Evolutionary conservation across 768 basidiomycete genomes (phyloP), one percentile per base, ranked within the genome.

Genomic region (Lactarius tabidus): DNA sequence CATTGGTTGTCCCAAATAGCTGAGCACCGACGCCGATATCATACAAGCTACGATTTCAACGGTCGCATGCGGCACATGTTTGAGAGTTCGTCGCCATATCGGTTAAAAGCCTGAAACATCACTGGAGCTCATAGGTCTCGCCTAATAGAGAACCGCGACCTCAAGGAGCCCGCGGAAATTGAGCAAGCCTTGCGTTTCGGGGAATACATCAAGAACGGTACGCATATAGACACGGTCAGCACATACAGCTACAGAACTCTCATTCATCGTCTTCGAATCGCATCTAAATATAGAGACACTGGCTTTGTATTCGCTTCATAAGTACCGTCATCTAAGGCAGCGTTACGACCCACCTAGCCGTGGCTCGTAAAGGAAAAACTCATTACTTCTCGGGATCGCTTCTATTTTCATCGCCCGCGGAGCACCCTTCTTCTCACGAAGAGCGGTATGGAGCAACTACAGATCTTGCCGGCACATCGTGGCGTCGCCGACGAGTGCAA

Each of bases 141-240:
- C 55, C 17, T 57, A 17, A 8, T 70, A 92, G 91, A 88, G 75
- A 90, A 92, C 71, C 82, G 82, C 63, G 70, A 80, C 69, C 76
- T 93, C 68, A 85, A 81, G 20, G 83, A 90, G 69, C 79, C 79
- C 65, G 80, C 83, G 23, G 89, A 93, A 66, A 90, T 93, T 60
- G 89, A 93, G 76, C 85, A 81, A 63, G 90, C 91, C 0, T 76
- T 93, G 63, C 82, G 80, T 64, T 75, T 93, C 35, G 89, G 86
- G 15, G 91, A 93, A 73, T 93, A 91, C 70, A 93, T 94, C 75
- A 91, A 87, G 77, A 89, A 90, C 71, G 92, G 92, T 89, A 70
- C 67, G 83, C 71, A 31, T 28, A 1, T 53, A 33, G 52, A 38
- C 14, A 15, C 23, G 39, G 33, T 26, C 55, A 58, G 6, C 43